Evolutionary conservation across 2,329 filamentous ascomycete genomes (phyloP).

Genomic region (Epicoccum nigrum): DNA sequence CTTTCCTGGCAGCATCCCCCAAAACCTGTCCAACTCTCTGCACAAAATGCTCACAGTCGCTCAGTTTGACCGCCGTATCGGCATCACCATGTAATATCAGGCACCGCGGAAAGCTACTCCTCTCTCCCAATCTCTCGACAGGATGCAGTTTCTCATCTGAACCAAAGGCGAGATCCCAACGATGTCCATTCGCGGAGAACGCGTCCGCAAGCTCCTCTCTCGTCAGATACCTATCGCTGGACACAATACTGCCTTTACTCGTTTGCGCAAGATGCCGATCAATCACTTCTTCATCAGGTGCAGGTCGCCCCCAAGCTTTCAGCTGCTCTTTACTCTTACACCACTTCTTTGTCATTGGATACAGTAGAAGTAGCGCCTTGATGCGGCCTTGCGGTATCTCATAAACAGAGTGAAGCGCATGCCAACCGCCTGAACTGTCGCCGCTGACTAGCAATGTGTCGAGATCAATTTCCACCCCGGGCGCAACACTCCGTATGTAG

Average conservation of each 20-base stretch:
- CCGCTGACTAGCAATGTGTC: conserved; percentile 30
- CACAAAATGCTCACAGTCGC: conserved; percentile 18
- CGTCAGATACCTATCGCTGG: neutral
- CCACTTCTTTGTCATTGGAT: conserved; percentile 14
- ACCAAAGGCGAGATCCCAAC: conserved; percentile 1
- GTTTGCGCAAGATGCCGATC: conserved; percentile 2
- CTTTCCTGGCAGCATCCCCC: neutral
- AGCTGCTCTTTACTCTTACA: conserved; percentile 11
- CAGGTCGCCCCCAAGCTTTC: conserved; percentile 2
- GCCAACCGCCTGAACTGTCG: conserved; percentile 38
- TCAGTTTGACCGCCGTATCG: conserved; percentile 1
- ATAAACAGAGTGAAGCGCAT: conserved; percentile 25
- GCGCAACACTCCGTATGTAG: neutral
- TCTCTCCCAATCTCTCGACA: conserved; percentile 12
- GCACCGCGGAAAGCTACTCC: neutral
- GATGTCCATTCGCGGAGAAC: conserved; percentile 7
- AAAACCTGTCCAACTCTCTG: conserved; percentile 7
- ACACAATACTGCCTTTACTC: neutral
- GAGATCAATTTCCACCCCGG: conserved; percentile 13
- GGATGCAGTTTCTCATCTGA: conserved; percentile 8
- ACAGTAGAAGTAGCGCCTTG: conserved; percentile 5
- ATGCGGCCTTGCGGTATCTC: neutral
- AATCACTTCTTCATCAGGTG: neutral
- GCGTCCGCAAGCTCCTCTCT: conserved; percentile 6
- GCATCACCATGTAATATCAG: conserved; percentile 18